phyloP scores from a whole-genome alignment of 768 basidiomycete genomes.

The Collybia nuda region DNA sequence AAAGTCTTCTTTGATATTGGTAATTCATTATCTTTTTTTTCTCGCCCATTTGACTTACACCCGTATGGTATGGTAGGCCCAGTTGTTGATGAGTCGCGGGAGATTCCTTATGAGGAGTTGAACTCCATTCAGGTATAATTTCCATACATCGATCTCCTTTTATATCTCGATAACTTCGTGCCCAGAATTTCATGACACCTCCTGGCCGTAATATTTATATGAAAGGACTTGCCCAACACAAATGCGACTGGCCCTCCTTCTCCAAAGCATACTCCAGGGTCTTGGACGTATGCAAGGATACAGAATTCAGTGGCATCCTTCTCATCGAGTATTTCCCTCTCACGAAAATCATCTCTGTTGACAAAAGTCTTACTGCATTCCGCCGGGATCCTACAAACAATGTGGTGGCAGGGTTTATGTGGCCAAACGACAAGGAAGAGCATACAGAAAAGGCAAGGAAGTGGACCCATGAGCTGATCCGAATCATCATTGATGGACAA shows the following conservation, averaged over 20 bases:
- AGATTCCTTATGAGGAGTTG: not conserved
- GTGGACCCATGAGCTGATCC: conserved; percentile 24
- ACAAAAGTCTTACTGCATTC: conserved; percentile 36
- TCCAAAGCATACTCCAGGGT: conserved; percentile 23
- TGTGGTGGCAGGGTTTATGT: conserved; percentile 30
- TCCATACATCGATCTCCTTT: too few species aligned
- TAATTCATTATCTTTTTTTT: conserved; percentile 10
- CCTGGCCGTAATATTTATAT: conserved; percentile 40
- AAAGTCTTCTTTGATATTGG: conserved; percentile 47
- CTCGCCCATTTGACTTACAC: not conserved
- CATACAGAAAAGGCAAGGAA: conserved; percentile 24
- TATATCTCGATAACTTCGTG: too few species aligned
- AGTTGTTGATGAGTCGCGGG: not conserved
- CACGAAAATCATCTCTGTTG: conserved; percentile 34
- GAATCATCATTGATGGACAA: conserved; percentile 25
- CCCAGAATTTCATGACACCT: conserved; percentile 25
- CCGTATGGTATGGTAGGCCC: conserved; percentile 9
- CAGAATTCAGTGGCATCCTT: conserved; percentile 16
- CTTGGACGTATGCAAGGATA: not conserved
- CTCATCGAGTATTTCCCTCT: conserved; percentile 44
- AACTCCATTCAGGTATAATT: not conserved
- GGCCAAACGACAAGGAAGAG: conserved; percentile 28
- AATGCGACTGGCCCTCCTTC: conserved; percentile 24
- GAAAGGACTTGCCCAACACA: conserved; percentile 37
- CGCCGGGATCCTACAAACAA: conserved; percentile 33